Base-by-base conservation (phyloP, 768 basidiomycete genomes). In the Russula lepida region DNA sequence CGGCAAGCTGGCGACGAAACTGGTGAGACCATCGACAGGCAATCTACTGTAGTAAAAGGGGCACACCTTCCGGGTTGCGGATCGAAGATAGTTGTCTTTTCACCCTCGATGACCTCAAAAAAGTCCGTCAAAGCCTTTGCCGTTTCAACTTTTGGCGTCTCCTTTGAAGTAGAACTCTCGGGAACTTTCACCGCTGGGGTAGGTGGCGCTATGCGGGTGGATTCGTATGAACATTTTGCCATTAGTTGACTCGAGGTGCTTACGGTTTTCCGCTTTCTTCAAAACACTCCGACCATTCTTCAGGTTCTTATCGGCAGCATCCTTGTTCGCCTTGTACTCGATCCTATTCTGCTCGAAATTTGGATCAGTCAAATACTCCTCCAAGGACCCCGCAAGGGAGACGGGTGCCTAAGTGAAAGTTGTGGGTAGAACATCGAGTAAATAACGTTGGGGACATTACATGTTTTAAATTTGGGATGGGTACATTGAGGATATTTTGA, bases 281-380 rank as follows among this genome's bases (percentile, higher is more conserved):
- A 52, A 33, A 25, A 12, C 44, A 17, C 54, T 32, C 27, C 54
- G 44, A 44, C 64, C 73, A 21, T 64, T 64, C 56, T 56, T 70
- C 11, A 71, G 65, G 23, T 68, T 70, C 57, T 69, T 71, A 62
- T 89, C 89, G 3, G 81, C 80, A 3, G 82, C 78, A 6, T 78
- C 80, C 72, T 90, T 91, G 71, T 85, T 92, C 25, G 85, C 77
- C 74, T 81, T 93, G 75, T 99, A 98, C 69, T 98, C 97, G 9
- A 88, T 76, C 63, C 95, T 77, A 72, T 98, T 98, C 73, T 91
- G 86, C 72, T 98, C 97, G 67, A 99, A 99, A 69, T 93, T 93
- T 25, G 95, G 90, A 73, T 99, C 97, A 59, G 92, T 86, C 54
- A 99, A 79, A 71, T 98, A 99, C 69, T 98, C 95, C 71, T 98